Conservation (phyloP, 2,329 filamentous ascomycete species). For the Cladobotryum protrusum region DNA sequence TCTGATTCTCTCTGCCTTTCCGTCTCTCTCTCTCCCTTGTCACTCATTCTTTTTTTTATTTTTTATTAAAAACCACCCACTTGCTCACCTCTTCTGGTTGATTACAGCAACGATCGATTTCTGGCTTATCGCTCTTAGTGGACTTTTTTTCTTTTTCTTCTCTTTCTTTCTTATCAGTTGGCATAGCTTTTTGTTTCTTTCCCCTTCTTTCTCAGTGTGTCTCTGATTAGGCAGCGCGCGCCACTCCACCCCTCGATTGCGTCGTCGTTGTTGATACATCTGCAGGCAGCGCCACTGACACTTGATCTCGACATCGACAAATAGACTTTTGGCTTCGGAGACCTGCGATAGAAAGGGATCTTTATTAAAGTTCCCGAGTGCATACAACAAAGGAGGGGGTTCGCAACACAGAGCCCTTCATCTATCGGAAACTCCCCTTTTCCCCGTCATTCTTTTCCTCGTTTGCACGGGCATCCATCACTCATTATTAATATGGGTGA, state of each 20-base stretch:
- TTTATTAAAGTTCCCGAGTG: no score
- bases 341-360: no score
- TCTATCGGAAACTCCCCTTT: neutral
- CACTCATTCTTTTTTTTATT: neutral
- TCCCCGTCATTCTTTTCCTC: neutral
- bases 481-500: neutral
- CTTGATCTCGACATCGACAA: neutral
- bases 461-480: no score
- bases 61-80: no score
- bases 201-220: neutral
- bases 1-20: neutral
- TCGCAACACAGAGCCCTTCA: neutral
- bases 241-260: constrained; percentile 2
- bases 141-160: neutral
- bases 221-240: neutral
- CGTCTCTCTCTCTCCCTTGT: neutral
- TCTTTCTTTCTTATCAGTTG: neutral
- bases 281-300: neutral
- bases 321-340: no score
- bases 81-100: no score
- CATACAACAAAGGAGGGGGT: neutral
- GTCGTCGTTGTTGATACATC: neutral
- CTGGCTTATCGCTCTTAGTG: neutral
- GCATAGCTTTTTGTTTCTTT: neutral
- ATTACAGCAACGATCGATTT: no score